These are phyloP conservation scores for Capsella rubella DNA, from an alignment of 441 rosid genomes.

Conservation along the genomic window DNA sequence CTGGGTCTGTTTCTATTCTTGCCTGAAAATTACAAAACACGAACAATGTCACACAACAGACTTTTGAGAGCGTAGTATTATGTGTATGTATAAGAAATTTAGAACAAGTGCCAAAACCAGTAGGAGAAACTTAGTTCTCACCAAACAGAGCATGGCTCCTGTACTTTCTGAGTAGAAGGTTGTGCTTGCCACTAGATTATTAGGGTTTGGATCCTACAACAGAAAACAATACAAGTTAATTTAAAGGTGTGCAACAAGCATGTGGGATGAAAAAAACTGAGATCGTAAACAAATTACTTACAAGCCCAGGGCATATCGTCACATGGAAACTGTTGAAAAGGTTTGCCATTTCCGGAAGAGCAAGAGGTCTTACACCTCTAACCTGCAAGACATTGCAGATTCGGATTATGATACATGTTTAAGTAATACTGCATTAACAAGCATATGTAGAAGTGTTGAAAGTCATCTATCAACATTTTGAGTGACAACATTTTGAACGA, in stretches of 20 bases:
- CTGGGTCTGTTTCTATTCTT: conserved; percentile 98
- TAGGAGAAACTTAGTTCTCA: conserved; percentile 38
- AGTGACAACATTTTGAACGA: not conserved
- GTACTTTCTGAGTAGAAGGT: conserved; percentile 90
- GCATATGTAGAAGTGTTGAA: not conserved
- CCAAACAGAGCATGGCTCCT: conserved; percentile 93
- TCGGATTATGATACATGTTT: conserved; percentile 8
- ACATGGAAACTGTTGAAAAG: conserved; percentile 74
- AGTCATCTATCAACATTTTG: not conserved
- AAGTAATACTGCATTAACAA: not conserved
- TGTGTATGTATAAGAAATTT: not conserved
- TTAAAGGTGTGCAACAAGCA: conserved; percentile 13
- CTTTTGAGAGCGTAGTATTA: not conserved
- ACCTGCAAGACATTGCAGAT: conserved; percentile 59
- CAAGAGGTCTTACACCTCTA: conserved; percentile 89
- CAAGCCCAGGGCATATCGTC: conserved; percentile 77
- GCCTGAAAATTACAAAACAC: conserved; percentile 53
- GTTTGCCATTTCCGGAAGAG: conserved; percentile 89
- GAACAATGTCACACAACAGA: conserved; percentile 24
- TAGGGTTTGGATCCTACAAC: conserved; percentile 96
- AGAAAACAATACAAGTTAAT: conserved; percentile 23
- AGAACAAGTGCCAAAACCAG: conserved; percentile 12
- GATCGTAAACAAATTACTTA: conserved; percentile 38
- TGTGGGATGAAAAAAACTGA: not conserved
- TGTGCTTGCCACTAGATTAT: conserved; percentile 91